Base-by-base conservation (phyloP, 257 asterid genomes). In the Gentiana straminea region DNA sequence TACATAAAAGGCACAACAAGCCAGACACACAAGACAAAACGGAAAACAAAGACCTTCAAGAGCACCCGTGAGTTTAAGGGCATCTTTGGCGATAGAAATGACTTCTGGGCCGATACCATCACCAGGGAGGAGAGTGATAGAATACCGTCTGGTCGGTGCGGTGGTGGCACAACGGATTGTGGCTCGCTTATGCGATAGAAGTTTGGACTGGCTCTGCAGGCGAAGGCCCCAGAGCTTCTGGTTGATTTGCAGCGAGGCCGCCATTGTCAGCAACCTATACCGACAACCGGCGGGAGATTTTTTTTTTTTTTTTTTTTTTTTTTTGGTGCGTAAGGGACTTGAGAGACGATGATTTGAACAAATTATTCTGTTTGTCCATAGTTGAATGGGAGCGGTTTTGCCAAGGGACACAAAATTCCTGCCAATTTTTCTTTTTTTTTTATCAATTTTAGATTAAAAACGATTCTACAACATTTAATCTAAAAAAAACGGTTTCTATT, bases 81-180 rank as follows among this genome's bases (percentile, higher is more conserved):
- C 84, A 7, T 65, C 69, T 69, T 78, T 86, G 47, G 98, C 95
- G 49, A 81, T 82, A 69, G 86, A 78, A 62, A 88, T 62, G 68
- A 91, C 95, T 85, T 87, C 96, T 34, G 95, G 98, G 47, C 98
- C 98, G 56, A 91, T 91, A 54, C 96, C 96, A 72, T 87, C 96
- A 38, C 95, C 96, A 33, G 96, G 95, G 54, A 91, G 96, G 67
- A 87, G 94, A 62, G 94, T 81, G 72, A 87, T 73, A 65, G 70
- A 57, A 80, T 91, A 87, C 69, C 76, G 68, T 75, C 76, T 87
- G 64, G 76, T 55, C 7, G 82, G 70, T 38, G 82, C 3, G 35
- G 89, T 54, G 67, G 83, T 71, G 68, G 83, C 73, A 78, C 96
- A 91, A 63, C 86, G 79, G 70, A 84, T 39, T 13, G 55, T 52